These are phyloP conservation scores for Nitzschia sp. DNA, from an alignment of 108 stramenopile genomes.

Conservation along the genomic window DNA sequence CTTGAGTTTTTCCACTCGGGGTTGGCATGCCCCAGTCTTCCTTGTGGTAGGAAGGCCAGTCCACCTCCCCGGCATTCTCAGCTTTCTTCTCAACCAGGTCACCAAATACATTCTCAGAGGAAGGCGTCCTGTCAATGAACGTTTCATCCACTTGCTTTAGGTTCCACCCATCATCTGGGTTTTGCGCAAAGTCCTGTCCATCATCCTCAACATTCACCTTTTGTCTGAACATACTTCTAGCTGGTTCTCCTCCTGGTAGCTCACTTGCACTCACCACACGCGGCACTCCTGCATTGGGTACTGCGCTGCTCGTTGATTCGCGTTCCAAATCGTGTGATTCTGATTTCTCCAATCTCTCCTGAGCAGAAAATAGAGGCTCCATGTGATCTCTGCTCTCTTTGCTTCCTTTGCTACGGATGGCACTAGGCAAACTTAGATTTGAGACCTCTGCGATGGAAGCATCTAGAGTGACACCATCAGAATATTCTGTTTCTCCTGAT, in stretches of 20 bases:
- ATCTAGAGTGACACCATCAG: slow-evolving; percentile 43
- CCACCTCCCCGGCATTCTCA: not conserved
- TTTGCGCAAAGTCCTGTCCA: not conserved
- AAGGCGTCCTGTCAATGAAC: not conserved
- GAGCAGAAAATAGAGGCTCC: too few species aligned
- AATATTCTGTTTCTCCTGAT: slow-evolving; percentile 31
- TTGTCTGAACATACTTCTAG: too few species aligned
- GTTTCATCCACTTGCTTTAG: not conserved
- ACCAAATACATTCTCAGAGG: not conserved
- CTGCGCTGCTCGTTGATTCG: too few species aligned
- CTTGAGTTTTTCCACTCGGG: not conserved
- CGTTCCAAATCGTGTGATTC: not conserved
- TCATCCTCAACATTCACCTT: not conserved
- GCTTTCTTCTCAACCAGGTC: not conserved
- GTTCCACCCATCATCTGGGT: slow-evolving; percentile 1
- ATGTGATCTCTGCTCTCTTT: not conserved
- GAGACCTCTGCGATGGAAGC: slow-evolving; percentile 39
- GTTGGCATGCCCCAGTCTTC: slow-evolving; percentile 4
- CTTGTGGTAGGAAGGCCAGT: slow-evolving; percentile 2
- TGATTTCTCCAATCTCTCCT: too few species aligned
- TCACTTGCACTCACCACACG: not conserved
- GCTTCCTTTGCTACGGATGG: slow-evolving; percentile 24
- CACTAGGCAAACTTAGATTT: slow-evolving; percentile 27
- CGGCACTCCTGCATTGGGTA: not conserved
- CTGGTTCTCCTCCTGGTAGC: too few species aligned